Base-by-base conservation (phyloP, 176 grass and related monocot species). In the Chloris gayana region DNA sequence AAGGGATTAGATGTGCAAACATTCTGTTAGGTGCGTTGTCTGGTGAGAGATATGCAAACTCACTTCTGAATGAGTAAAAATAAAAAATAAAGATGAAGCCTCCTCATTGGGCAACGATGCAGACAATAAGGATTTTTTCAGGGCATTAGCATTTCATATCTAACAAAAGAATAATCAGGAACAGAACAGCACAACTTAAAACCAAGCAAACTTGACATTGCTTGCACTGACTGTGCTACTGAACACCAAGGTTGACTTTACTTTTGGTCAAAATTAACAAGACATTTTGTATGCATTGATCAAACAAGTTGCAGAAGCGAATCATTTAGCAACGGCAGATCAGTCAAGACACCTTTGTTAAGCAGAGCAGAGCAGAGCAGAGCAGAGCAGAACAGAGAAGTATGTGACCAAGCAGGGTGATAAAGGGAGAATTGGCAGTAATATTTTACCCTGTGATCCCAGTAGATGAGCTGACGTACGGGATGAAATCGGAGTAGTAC, bases 391-490 rank as follows among this genome's bases (percentile, higher is more conserved):
- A n/a, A n/a, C n/a, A n/a, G n/a, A n/a, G n/a, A n/a, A n/a, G n/a
- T n/a, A n/a, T 25, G 24, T 14, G 11, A 69, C 37, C 37, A 9
- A 69, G 33, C 67, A 26, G 12, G 68, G 11, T 44, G 9, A 65
- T 14, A 67, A 19, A 10, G 27, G 47, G n/a, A 22, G 24, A 60
- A 14, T 32, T 64, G 51, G 21, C 3, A 24, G 21, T 49, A n/a
- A n/a, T n/a, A n/a, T n/a, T n/a, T n/a, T n/a, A 92, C 93, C 70
- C 84, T 60, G 31, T 58, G 74, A 90, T 70, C 2, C 84, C 70
- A 5, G 84, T 27, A 3, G 74, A 25, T 0, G 93, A 78, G 46
- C 79, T 59, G 18, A 90, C 75, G 75, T 84, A 96, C 9, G 93
- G 93, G 42, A 96, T 76, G 73, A 96, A 92, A 51, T 83, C 76